Base-by-base conservation (phyloP, 768 basidiomycete genomes). In the Boletus sp. region DNA sequence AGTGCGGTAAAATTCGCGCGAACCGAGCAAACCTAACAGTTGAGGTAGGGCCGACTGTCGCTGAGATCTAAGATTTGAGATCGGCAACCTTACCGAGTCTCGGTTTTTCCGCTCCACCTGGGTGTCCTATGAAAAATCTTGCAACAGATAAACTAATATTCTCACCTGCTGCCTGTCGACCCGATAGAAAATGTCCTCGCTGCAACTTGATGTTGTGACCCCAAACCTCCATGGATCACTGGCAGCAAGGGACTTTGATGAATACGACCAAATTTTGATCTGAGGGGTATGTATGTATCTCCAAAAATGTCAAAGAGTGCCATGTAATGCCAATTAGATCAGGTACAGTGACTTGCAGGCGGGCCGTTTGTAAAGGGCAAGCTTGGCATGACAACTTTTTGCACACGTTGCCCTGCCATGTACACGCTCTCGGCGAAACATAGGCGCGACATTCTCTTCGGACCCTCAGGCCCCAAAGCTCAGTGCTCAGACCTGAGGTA, bases 1-100 rank as follows among this genome's bases (percentile, higher is more conserved):
- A 25, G 53, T 50, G 34, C 51, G 11, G 45, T 54, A 44, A 39
- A 42, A 7, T 45, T 46, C 47, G 37, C 50, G 34, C 45, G 55
- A 54, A 54, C 43, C 41, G 21, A 44, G 21, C 43, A 7, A 30
- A 23, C 30, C 27, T 8, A n/a, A n/a, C n/a, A n/a, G 11, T n/a
- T 52, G n/a, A 29, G 35, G 33, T 17, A 38, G 29, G 34, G 4
- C 8, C 25, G 25, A 25, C 25, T 5, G 23, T 50, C 30, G n/a
- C 25, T 40, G 43, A 44, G 21, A 35, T 53, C 43, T 35, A 21
- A 50, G 11, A 37, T 60, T 14, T 30, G 51, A 53, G 21, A 53
- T 33, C 8, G 17, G 11, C 15, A 10, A 29, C 35, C 7, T 45
- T 39, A 21, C 32, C 17, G 34, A 38, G 10, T 13, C 33, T 45